Base-by-base conservation (phyloP, 2,329 filamentous ascomycete genomes). In the Aspergillus fischeri region DNA sequence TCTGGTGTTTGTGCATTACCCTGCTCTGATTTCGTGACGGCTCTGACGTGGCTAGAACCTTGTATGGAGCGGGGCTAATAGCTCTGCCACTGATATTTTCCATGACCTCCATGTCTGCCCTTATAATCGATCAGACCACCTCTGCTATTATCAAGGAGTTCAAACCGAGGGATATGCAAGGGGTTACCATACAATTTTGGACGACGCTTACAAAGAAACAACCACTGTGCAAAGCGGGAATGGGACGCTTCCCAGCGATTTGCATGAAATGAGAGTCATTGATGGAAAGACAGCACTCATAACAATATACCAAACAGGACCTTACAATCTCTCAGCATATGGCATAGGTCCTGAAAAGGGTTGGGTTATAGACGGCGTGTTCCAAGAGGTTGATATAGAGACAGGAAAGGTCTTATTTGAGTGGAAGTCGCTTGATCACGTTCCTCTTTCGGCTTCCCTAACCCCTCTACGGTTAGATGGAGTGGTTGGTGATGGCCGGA, bases 91-190 rank as follows among this genome's bases (percentile, higher is more conserved):
- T 14, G 71, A 68, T 56, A 72, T 67, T 20, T 68, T 68, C 29
- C 72, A 75, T 62, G 65, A 67, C 47, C 69, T 72, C 25, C 68
- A 70, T 51, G 70, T 72, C 48, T 76, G 73, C 60, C 54, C 60
- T 25, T 76, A 73, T 64, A n/a, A 65, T 68, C 69, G 71, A 9
- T 62, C 63, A 41, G 66, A 71, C 32, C 75, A 77, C 60, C 58
- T 77, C 24, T 76, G 73, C 65, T 75, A 67, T 60, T 76, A 74
- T 60, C 65, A 73, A 51, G 73, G 73, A 57, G 65, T 72, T 51
- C 73, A 77, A 60, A 71, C 73, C 52, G 71, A 73, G 54, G 73
- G 74, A 8, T 77, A 75, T 53, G 71, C 73, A 14, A 64, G 70
- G 35, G 75, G 75, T 6, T 69, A 72, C 61, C 73, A 73, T 52